phyloP scores from a whole-genome alignment of 179 eudicot species.

The Actinidia chinensis region DNA sequence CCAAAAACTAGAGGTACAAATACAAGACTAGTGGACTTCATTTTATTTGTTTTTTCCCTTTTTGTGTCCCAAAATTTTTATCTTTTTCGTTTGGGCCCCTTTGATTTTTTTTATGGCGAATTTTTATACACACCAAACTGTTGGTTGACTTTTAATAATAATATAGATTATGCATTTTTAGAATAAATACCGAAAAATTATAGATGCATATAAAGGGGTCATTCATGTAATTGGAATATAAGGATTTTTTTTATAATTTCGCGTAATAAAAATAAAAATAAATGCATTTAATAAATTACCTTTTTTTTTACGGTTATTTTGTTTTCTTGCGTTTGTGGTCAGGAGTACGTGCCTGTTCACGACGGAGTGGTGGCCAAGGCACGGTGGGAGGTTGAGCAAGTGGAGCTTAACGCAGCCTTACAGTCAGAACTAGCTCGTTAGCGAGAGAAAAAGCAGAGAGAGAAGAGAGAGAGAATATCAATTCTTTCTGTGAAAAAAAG shows the following conservation, averaged over 20 bases:
- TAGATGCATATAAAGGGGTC: too few species aligned
- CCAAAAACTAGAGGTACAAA: conserved; percentile 72
- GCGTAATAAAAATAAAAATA: too few species aligned
- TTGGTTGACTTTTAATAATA: too few species aligned
- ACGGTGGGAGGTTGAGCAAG: conserved; percentile 66
- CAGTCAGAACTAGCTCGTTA: conserved; percentile 26
- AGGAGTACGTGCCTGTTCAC: conserved; percentile 70
- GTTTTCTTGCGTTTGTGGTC: background rate
- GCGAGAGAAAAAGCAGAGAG: conserved; percentile 8
- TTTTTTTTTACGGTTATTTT: background rate
- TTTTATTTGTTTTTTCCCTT: background rate
- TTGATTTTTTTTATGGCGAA: too few species aligned
- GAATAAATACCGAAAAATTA: too few species aligned
- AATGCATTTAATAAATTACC: too few species aligned
- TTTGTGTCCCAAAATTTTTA: background rate
- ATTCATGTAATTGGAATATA: too few species aligned
- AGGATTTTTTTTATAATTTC: too few species aligned
- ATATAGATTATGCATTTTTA: too few species aligned
- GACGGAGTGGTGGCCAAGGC: conserved; percentile 51
- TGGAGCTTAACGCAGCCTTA: conserved; percentile 25
- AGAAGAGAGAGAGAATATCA: background rate
- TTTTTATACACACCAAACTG: too few species aligned
- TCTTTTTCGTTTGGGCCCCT: background rate
- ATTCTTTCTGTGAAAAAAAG: background rate
- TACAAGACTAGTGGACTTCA: too few species aligned